Evolutionary conservation across 2,329 filamentous ascomycete genomes (phyloP).

Genomic region (Pyrenophora teres): DNA sequence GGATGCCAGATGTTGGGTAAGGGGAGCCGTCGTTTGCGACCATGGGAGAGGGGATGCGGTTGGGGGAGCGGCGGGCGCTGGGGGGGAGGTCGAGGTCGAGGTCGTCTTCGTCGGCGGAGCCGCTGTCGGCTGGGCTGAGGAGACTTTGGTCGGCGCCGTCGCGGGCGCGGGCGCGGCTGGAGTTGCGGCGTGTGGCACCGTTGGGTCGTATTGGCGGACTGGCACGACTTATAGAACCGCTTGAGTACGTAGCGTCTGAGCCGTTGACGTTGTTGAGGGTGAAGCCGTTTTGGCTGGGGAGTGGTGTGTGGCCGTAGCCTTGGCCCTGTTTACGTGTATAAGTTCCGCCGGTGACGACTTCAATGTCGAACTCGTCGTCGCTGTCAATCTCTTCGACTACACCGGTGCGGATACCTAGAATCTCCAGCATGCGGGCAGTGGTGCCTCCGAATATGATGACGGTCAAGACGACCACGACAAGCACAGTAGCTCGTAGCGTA

Average conservation of each 20-base stretch:
- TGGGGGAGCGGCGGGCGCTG: conserved; percentile 55
- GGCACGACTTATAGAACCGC: conserved; percentile 59
- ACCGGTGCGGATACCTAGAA: conserved; percentile 92
- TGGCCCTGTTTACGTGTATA: conserved; percentile 81
- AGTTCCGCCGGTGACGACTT: conserved; percentile 67
- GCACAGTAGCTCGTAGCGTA: conserved; percentile 88
- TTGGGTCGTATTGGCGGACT: conserved; percentile 52
- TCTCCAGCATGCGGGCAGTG: conserved; percentile 96
- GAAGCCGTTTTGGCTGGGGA: conserved; percentile 59
- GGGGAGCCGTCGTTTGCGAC: conserved; percentile 25
- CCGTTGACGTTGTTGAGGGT: conserved; percentile 57
- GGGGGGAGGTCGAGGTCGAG: conserved; percentile 66
- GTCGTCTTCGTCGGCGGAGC: conserved; percentile 58
- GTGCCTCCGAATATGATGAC: conserved; percentile 99
- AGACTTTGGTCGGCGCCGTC: conserved; percentile 60
- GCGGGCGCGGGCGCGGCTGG: conserved; percentile 54
- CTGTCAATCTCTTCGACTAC: conserved; percentile 97
- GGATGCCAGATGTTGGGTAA: conserved; percentile 50
- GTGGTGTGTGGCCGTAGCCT: conserved; percentile 77
- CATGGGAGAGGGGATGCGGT: conserved; percentile 40
- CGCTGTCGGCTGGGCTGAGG: conserved; percentile 55
- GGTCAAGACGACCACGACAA: conserved; percentile 94
- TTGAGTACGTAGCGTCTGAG: conserved; percentile 63
- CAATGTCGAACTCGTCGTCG: conserved; percentile 98
- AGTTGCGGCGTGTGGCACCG: conserved; percentile 57